A percentile compares a stretch with the other conserved stretches of the same genome.
These are phyloP conservation scores for Pythium brassicae DNA, from an alignment of 352 stramenopile genomes.

Conservation along the genomic window DNA sequence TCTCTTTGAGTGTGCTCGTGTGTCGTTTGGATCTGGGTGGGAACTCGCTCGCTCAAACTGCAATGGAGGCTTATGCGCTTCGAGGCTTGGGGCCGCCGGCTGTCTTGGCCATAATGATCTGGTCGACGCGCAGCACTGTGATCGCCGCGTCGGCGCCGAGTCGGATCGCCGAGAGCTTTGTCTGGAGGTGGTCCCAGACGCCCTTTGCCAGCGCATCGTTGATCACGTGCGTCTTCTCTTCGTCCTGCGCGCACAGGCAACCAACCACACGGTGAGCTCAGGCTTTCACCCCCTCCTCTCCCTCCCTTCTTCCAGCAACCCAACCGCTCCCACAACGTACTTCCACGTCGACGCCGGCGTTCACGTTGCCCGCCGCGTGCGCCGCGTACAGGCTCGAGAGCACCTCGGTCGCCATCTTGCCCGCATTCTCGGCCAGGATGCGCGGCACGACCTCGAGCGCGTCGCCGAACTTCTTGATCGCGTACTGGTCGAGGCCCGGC, in stretches of 20 bases:
- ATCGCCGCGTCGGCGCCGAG: slow-evolving; percentile 96
- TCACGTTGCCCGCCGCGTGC: slow-evolving; percentile 91
- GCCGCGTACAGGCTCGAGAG: slow-evolving; percentile 93
- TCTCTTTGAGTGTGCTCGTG: too few species aligned
- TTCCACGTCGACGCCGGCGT: slow-evolving; percentile 94
- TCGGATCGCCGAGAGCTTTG: slow-evolving; percentile 96
- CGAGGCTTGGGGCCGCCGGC: slow-evolving; percentile 93
- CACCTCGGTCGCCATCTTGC: slow-evolving; percentile 92
- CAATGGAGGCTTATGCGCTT: slow-evolving; percentile 39
- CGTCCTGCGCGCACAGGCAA: slow-evolving; percentile 44
- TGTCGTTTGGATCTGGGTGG: too few species aligned
- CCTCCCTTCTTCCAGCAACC: too few species aligned
- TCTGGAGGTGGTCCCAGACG: slow-evolving; percentile 94
- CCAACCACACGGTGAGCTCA: too few species aligned
- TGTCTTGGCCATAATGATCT: slow-evolving; percentile 99
- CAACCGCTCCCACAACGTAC: slow-evolving; percentile 40
- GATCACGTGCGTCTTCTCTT: slow-evolving; percentile 78
- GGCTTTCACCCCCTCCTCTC: too few species aligned
- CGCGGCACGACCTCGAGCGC: slow-evolving; percentile 97
- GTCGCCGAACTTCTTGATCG: slow-evolving; percentile 98
- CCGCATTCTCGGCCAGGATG: slow-evolving; percentile 98
- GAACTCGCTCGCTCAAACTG: too few species aligned
- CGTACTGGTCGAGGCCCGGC: slow-evolving; percentile 98
- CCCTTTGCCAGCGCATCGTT: slow-evolving; percentile 64
- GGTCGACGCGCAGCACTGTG: slow-evolving; percentile 98